Conservation (phyloP, 345 rosid species). For the Crucihimalaya himalaica region DNA sequence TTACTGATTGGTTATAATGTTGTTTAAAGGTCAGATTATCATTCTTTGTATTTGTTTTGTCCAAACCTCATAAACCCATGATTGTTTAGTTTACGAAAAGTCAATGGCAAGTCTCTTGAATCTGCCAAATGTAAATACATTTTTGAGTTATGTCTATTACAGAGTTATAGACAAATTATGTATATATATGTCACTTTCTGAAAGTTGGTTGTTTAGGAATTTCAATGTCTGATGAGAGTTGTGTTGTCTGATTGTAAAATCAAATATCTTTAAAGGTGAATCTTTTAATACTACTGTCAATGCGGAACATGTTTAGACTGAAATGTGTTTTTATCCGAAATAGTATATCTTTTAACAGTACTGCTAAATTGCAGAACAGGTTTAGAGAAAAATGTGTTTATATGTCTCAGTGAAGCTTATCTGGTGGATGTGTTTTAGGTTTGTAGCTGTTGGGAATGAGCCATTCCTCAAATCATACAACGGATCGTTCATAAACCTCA, state of each 20-base stretch:
- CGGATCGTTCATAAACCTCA: slow-evolving; percentile 55
- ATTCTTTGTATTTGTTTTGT: background rate
- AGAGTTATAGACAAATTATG: background rate
- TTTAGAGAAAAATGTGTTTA: background rate
- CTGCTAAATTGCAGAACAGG: background rate
- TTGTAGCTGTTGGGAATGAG: slow-evolving; percentile 80
- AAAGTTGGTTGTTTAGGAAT: background rate
- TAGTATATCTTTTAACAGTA: background rate
- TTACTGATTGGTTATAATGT: background rate
- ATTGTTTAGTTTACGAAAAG: background rate
- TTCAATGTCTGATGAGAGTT: background rate
- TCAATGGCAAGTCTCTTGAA: no score
- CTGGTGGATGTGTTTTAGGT: slow-evolving; percentile 45
- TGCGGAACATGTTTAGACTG: background rate
- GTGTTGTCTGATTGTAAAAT: background rate
- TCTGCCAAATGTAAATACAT: background rate
- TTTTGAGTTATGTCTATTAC: background rate
- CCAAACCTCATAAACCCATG: background rate
- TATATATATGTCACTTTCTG: background rate
- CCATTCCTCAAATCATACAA: slow-evolving; percentile 75
- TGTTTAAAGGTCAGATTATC: background rate
- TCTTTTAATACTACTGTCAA: background rate
- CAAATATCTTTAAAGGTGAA: background rate
- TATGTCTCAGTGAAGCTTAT: background rate
- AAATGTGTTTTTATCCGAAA: background rate